Evolutionary conservation across 2,329 filamentous ascomycete species (phyloP).

Genomic region (Sphaerulina musiva): DNA sequence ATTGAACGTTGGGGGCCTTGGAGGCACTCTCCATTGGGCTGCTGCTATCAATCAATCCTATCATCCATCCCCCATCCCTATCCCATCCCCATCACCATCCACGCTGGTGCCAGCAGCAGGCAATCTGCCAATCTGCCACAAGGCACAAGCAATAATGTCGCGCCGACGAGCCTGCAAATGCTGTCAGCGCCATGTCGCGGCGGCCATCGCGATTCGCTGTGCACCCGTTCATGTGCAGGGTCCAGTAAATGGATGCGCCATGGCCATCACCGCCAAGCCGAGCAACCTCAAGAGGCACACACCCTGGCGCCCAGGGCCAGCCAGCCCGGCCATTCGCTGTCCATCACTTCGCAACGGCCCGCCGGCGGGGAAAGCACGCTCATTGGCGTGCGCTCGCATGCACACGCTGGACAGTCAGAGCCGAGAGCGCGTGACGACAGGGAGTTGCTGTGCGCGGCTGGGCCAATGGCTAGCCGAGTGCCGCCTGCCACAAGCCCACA

Average conservation of each 20-base stretch:
- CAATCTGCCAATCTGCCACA: not conserved
- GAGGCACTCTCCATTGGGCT: no score
- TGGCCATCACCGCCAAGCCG: conserved; percentile 7
- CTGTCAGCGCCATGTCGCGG: conserved; percentile 9
- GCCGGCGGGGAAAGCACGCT: conserved; percentile 15
- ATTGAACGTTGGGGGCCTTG: not conserved
- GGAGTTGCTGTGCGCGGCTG: conserved; percentile 10
- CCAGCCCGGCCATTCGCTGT: conserved; percentile 8
- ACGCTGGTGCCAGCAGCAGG: not conserved
- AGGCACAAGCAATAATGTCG: not conserved
- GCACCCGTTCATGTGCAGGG: conserved; percentile 7
- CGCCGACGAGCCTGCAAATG: conserved; percentile 3
- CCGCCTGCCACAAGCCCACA: not conserved
- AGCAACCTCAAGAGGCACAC: conserved; percentile 7
- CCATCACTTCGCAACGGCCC: conserved; percentile 7
- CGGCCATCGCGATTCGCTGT: conserved; percentile 6
- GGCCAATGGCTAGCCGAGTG: conserved; percentile 14
- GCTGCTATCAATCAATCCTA: no score
- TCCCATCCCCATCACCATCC: not conserved
- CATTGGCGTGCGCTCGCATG: conserved; percentile 5
- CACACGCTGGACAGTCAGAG: conserved; percentile 9
- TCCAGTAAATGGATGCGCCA: not conserved
- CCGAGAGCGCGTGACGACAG: conserved; percentile 15
- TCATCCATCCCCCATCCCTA: no score
- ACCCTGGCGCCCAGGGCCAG: not conserved